These are phyloP conservation scores for Penicillium janthinellum DNA, from an alignment of 2,329 filamentous ascomycete genomes.

Conservation along the genomic window DNA sequence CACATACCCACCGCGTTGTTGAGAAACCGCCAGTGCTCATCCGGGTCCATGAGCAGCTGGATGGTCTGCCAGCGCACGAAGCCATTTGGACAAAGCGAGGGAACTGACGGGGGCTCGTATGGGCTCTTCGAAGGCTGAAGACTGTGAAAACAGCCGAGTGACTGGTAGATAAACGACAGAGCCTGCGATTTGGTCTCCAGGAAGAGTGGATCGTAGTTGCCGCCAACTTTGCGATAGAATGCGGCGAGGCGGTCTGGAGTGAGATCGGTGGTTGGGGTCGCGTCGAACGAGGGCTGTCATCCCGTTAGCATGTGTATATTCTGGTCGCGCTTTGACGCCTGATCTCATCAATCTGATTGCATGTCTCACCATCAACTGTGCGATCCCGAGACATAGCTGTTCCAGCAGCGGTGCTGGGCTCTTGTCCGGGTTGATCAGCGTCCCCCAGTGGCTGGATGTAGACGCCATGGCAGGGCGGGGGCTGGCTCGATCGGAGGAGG, in stretches of 20 bases:
- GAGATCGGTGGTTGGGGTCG: slow-evolving; percentile 39
- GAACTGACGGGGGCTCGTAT: slow-evolving; percentile 75
- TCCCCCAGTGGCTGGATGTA: slow-evolving; percentile 56
- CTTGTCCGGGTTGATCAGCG: slow-evolving; percentile 68
- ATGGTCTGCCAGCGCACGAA: slow-evolving; percentile 95
- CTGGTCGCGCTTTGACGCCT: not conserved
- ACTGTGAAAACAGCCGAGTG: slow-evolving; percentile 85
- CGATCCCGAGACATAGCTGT: slow-evolving; percentile 69
- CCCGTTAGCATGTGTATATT: not conserved
- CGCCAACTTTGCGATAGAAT: slow-evolving; percentile 75
- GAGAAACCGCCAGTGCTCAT: slow-evolving; percentile 82
- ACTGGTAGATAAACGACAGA: slow-evolving; percentile 90
- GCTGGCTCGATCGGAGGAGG: slow-evolving; percentile 13
- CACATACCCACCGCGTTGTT: slow-evolving; percentile 79
- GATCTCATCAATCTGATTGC: not conserved
- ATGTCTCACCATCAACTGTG: slow-evolving; percentile 66
- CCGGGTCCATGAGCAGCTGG: slow-evolving; percentile 81
- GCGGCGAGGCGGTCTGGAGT: slow-evolving; percentile 72
- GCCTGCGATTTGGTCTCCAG: slow-evolving; percentile 70
- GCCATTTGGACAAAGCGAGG: slow-evolving; percentile 77
- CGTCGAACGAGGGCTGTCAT: slow-evolving; percentile 35
- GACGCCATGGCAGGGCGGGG: slow-evolving; percentile 33
- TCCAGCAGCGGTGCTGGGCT: slow-evolving; percentile 67
- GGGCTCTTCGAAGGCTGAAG: slow-evolving; percentile 72
- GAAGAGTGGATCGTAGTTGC: slow-evolving; percentile 79